Evolutionary conservation across 1,139 yeast species (phyloP).

Genomic region (Candida sanyaensis): DNA sequence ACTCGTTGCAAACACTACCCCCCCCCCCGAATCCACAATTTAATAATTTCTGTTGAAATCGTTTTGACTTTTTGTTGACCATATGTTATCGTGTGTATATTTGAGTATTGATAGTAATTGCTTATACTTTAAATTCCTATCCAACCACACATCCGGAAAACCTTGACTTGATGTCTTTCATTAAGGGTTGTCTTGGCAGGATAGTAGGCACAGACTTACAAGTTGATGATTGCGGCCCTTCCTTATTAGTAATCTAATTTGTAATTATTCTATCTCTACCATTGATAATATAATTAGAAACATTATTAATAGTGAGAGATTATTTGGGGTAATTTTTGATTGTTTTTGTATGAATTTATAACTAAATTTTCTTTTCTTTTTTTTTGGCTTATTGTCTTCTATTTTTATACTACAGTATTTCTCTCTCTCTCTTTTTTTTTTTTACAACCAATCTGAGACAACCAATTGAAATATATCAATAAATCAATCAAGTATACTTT

Average conservation of each 20-base stretch:
- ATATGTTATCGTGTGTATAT: too few relatives aligned
- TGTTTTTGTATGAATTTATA: neutral
- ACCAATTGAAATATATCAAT: neutral
- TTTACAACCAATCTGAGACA: slow-evolving; percentile 7
- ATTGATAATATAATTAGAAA: too few relatives aligned
- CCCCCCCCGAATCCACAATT: too few relatives aligned
- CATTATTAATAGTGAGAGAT: too few relatives aligned
- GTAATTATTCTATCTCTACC: neutral
- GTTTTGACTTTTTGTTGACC: too few relatives aligned
- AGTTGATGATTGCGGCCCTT: neutral
- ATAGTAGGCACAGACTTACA: neutral
- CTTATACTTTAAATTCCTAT: too few relatives aligned
- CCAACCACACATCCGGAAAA: too few relatives aligned
- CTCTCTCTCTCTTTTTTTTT: neutral
- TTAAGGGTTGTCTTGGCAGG: neutral
- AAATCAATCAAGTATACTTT: neutral
- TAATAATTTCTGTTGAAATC: too few relatives aligned
- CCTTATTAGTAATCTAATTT: neutral
- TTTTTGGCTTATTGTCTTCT: neutral
- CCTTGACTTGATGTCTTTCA: too few relatives aligned
- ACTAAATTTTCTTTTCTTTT: neutral
- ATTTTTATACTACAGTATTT: neutral
- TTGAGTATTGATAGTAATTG: too few relatives aligned
- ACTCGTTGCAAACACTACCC: too few relatives aligned
- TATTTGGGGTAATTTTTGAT: neutral